Conservation (phyloP, 305 asterid genomes). For the Fraxinus sp. region DNA sequence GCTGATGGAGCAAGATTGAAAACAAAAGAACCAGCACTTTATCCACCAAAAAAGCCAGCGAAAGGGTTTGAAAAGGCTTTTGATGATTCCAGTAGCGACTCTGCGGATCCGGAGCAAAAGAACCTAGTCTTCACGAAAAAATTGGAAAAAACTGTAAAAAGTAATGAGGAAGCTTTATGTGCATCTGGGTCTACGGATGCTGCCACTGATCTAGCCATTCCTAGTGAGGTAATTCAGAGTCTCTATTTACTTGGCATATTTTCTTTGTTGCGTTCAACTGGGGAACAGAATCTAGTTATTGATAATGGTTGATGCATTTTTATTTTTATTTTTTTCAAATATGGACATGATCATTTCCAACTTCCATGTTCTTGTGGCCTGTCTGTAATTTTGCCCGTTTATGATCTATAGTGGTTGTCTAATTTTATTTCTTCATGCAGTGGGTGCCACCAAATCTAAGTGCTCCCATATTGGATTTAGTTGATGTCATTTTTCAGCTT, state of each 20-base stretch:
- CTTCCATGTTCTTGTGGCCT: slow-evolving; percentile 8
- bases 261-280: slow-evolving; percentile 6
- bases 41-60: slow-evolving; percentile 54
- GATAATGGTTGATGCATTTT: slow-evolving; percentile 10
- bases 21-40: slow-evolving; percentile 43
- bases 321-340: background rate
- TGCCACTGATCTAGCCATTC: slow-evolving; percentile 59
- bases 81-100: slow-evolving; percentile 52
- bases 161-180: slow-evolving; percentile 41
- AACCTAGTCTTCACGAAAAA: slow-evolving; percentile 34
- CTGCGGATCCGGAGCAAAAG: slow-evolving; percentile 47
- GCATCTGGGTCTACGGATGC: slow-evolving; percentile 39
- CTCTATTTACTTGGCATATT: slow-evolving; percentile 7
- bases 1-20: slow-evolving; percentile 47
- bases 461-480: slow-evolving; percentile 78
- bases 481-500: slow-evolving; percentile 85
- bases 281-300: slow-evolving; percentile 2
- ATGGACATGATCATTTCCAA: slow-evolving; percentile 4
- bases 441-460: slow-evolving; percentile 94
- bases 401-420: slow-evolving; percentile 29
- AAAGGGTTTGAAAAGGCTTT: slow-evolving; percentile 41
- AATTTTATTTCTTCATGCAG: slow-evolving; percentile 44
- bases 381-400: slow-evolving; percentile 14
- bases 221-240: slow-evolving; percentile 62
- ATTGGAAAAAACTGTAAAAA: slow-evolving; percentile 38